Percentiles rank a stretch among this genome's conserved stretches.
phyloP scores from a whole-genome alignment of 2,329 filamentous ascomycete species.

The Cadophora luteo-olivacea region DNA sequence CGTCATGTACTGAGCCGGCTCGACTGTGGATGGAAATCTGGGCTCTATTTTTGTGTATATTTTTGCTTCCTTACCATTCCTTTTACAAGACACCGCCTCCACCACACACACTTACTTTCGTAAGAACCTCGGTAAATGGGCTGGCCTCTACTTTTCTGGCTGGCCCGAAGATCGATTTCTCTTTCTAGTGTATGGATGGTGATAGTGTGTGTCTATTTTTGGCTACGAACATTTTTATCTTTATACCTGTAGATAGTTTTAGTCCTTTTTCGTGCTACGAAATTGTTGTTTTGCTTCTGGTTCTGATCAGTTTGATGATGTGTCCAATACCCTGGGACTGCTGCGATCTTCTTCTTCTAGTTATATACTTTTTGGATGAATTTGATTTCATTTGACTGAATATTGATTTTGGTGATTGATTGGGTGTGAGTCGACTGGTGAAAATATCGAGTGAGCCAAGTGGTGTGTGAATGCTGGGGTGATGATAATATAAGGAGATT shows the following conservation, averaged over 20 bases:
- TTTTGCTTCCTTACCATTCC: background rate
- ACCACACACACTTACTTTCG: background rate
- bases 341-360: background rate
- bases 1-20: background rate
- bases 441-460: background rate
- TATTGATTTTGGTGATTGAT: background rate
- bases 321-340: constrained; percentile 10
- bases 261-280: background rate
- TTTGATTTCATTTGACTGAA: background rate
- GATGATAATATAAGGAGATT: background rate
- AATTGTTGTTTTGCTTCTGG: background rate
- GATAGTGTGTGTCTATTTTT: background rate
- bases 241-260: constrained; percentile 15
- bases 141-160: constrained; percentile 25
- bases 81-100: background rate
- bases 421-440: background rate
- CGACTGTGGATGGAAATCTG: constrained; percentile 2
- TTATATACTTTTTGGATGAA: background rate
- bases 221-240: background rate
- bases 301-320: background rate
- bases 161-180: background rate
- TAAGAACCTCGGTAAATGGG: constrained; percentile 23
- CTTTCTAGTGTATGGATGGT: background rate
- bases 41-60: constrained; percentile 34
- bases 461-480: background rate